Conservation (phyloP, 2,329 filamentous ascomycete genomes). For the Botryotinia globosa region DNA sequence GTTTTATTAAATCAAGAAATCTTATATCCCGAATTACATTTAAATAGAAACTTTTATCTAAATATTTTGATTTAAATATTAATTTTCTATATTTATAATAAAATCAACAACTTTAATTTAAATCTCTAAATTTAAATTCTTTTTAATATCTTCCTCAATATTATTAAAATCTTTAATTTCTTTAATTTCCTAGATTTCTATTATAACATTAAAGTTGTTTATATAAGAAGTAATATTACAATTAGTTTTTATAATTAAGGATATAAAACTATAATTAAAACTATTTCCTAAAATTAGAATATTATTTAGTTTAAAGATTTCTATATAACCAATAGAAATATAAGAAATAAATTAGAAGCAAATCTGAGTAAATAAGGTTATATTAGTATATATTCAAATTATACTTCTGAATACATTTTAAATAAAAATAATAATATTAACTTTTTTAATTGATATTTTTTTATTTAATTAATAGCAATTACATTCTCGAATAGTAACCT, state of each 20-base stretch:
- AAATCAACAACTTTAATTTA: accelerated
- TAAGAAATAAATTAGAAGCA: too few species aligned
- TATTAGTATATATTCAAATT: too few species aligned
- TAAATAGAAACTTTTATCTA: neutral
- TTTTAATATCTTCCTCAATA: too few species aligned
- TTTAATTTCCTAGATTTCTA: neutral
- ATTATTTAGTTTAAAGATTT: too few species aligned
- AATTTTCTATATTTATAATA: accelerated
- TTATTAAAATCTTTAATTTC: neutral
- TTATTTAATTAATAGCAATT: neutral
- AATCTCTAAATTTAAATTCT: accelerated
- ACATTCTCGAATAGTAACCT: neutral
- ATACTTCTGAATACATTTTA: neutral
- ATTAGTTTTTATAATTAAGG: accelerated
- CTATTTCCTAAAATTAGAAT: too few species aligned
- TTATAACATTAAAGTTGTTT: neutral
- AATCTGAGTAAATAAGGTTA: too few species aligned
- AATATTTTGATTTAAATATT: neutral
- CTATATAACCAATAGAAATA: too few species aligned
- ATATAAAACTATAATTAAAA: too few species aligned
- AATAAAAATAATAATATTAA: neutral
- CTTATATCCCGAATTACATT: neutral
- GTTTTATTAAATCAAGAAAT: neutral
- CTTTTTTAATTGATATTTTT: neutral
- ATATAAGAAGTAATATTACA: too few species aligned